Base-by-base conservation (phyloP, 2,329 filamentous ascomycete genomes). In the Penicillium sp. region DNA sequence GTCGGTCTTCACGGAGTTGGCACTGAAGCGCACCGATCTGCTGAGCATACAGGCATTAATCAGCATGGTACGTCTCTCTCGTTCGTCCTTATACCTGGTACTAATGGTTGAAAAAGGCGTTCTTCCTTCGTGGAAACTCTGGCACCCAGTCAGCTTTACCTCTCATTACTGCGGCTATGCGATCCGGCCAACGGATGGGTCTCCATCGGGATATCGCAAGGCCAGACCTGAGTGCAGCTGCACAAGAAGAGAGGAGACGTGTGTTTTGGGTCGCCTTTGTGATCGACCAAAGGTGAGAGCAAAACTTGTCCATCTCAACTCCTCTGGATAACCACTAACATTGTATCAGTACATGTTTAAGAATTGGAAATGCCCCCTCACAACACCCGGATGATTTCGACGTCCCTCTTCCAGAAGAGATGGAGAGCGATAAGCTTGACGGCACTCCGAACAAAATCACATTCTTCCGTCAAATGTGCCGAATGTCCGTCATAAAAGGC, bases 111-210 rank as follows among this genome's bases (percentile, higher is more conserved):
- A 36, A 27, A 11, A 29, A 66, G 76, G 87, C 91, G 0, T 79
- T 97, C 18, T 97, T 97, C 75, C 84, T 97, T 76, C 90, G 96
- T 68, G 93, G 93, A 50, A 97, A 93, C 3, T 92, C 93, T 0
- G 97, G 96, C 64, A 92, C 92, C 0, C 92, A 97, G 66, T 91
- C 92, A 3, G 89, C 90, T 2, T 92, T 94, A 68, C 87, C 96
- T 57, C 83, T 97, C 43, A 86, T 97, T 16, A 90, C 92, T 1
- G 90, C 92, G 21, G 93, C 93, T 3, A 92, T 97, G 63, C 83
- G 92, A 45, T 81, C 95, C 16, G 88, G 92, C 1, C 92, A 97
- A 70, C 94, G 88, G 65, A 96, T 97, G 68, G 93, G 93, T 13
- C 81, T 97, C 34, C 93, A 97, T 75, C 96, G 96, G 74, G 86